Evolutionary conservation across 208 protist genomes (phyloP), one percentile per base, ranked within the genome.

Genomic region (Crithidia acanthocephali): DNA sequence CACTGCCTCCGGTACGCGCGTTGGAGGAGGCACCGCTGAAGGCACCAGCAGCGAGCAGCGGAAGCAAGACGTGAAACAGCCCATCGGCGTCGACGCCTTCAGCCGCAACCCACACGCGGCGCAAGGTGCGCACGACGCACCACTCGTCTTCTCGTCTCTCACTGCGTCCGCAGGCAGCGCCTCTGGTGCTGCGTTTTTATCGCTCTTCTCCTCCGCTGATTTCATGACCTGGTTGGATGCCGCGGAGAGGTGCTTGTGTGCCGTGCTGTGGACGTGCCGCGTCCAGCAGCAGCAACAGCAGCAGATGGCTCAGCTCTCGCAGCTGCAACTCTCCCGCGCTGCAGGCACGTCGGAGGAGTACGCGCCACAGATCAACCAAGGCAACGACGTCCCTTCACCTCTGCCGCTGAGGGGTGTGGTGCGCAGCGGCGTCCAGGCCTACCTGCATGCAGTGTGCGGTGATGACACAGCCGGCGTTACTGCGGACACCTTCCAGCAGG

Each of bases 221-320:
- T 78, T 72, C 23, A 11, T 51, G 6, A 23, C 28, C 4, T 78
- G 72, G 72, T 44, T 78, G 18, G 59, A 61, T 16, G 33, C 35
- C 15, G 57, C 65, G 20, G 72, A 78, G 59, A 35, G 22, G 15
- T 72, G 70, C 52, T 48, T 48, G 9, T 35, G 48, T 13, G 15
- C 65, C 1, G 48, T 56, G 18, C 51, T 72, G 37, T 57, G 65
- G 25, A 40, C 48, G 13, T 58, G 27, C 23, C 47, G 62, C 6
- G 64, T 51, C 4, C 44, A 48, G 18, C 44, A 48, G 16, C 44
- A 48, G 44, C 44, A 48, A 27, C 72, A 61, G 20, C 42, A 67
- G 50, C 64, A 78, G 37, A 15, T 67, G 35, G 30, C n/a, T 22
- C 58, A 50, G 23, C 50, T 25, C 13, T 18, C 40, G 10, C 50